These are phyloP conservation scores for Colletotrichum sublineola DNA, from an alignment of 2,329 filamentous ascomycete genomes.

Conservation along the genomic window DNA sequence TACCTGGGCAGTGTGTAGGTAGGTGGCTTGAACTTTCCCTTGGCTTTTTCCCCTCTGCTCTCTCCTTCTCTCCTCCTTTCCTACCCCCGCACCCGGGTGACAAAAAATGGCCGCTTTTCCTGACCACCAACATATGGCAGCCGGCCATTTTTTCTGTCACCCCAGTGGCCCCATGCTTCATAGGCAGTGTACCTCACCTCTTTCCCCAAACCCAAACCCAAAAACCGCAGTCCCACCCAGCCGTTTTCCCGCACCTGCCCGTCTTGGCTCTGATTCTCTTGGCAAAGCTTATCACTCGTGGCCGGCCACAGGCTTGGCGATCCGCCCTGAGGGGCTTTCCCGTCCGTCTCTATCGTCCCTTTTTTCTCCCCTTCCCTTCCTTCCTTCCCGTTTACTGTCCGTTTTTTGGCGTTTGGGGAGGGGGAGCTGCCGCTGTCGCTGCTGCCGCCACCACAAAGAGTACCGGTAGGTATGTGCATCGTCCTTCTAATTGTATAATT, in stretches of 20 bases:
- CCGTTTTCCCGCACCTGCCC: conserved; percentile 41
- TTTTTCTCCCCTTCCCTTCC: not conserved
- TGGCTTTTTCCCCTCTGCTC: not conserved
- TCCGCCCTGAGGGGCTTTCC: conserved; percentile 6
- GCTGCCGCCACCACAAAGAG: not conserved
- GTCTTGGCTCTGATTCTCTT: conserved; percentile 47
- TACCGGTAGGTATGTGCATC: not conserved
- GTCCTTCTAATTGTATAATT: conserved; percentile 2
- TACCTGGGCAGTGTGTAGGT: not conserved
- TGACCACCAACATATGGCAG: no score
- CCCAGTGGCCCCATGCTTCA: conserved; percentile 1
- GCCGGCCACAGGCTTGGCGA: conserved; percentile 39
- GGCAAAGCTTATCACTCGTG: conserved; percentile 55
- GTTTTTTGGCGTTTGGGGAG: conserved; percentile 17
- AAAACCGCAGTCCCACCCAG: conserved; percentile 15
- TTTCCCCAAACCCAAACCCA: conserved; percentile 31
- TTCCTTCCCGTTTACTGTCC: conserved; percentile 2
- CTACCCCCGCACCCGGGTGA: not conserved
- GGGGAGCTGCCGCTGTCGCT: conserved; percentile 9
- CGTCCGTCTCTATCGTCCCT: conserved; percentile 11
- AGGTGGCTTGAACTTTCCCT: conserved; percentile 19
- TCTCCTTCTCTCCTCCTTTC: not conserved
- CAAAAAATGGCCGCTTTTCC: no score
- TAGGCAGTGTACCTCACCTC: not conserved
- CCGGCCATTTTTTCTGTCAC: no score